phyloP scores from a whole-genome alignment of 1,139 yeast species.

The Pichia sp. region DNA sequence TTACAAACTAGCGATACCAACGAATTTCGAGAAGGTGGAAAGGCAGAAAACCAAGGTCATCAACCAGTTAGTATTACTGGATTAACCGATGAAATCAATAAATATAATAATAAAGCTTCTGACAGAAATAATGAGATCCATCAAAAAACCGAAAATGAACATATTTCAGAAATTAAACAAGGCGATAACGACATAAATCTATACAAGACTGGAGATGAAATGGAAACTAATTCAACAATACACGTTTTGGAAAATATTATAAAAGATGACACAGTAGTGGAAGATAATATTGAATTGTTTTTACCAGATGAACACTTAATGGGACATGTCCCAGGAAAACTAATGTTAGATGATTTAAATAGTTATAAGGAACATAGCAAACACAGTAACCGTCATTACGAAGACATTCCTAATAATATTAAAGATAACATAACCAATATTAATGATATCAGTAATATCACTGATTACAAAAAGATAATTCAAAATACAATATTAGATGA shows the following conservation, averaged over 20 bases:
- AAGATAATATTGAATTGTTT: neutral
- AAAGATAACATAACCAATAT: neutral
- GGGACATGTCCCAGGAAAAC: neutral
- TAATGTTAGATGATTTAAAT: neutral
- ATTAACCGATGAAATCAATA: too few species aligned
- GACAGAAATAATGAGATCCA: too few species aligned
- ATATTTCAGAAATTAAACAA: neutral
- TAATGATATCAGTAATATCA: neutral
- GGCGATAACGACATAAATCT: neutral
- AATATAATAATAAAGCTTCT: too few species aligned
- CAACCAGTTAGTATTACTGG: too few species aligned
- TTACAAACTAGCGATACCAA: too few species aligned
- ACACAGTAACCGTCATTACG: neutral
- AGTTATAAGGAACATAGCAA: neutral
- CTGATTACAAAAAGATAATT: neutral
- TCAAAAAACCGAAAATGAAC: neutral
- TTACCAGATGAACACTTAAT: neutral
- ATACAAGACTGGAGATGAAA: neutral
- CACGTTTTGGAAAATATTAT: neutral
- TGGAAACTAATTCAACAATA: neutral
- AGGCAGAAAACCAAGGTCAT: too few species aligned
- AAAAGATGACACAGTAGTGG: neutral
- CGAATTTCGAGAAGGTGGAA: too few species aligned
- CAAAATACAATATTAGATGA: neutral
- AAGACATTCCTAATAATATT: neutral